Evolutionary conservation across 176 grass and related monocot genomes (phyloP), one percentile per base, ranked within the genome.

Genomic region (Oryza meyeriana): DNA sequence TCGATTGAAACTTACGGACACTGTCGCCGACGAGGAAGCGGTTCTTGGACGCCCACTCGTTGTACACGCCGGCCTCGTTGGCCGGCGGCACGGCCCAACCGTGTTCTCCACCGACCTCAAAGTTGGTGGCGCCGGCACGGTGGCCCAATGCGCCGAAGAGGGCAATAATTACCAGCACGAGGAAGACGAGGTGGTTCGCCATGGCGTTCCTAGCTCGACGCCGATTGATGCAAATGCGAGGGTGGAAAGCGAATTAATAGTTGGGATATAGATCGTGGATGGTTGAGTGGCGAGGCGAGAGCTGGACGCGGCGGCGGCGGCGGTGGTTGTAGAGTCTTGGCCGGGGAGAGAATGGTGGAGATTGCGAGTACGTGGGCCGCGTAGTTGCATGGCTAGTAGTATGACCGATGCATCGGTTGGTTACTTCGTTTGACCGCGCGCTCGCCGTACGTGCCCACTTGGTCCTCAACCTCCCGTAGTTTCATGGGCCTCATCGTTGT

Each of bases 31-130:
- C 78, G 77, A 91, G 86, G 88, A 97, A 94, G 13, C 94, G 89
- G 84, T 91, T 97, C 59, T 88, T 83, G 81, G 94, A 91, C 47
- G 94, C 94, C 91, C 94, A 97, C 7, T 89, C 59, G 66, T 90
- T 94, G 89, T 91, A 97, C 30, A 77, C 27, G 61, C 38, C 31
- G 14, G 71, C 20, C 22, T 84, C 47, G 28, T 39, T 86, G 3
- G 45, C 26, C 32, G 87, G 61, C 32, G 94, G 91, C 32, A 94
- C 82, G 64, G n/a, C 71, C 94, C 91, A 97, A 5, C 91, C 88
- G 18, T 75, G 78, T 24, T 97, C 87, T 2, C 81, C 94, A 12
- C 91, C 94, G 71, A 94, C 91, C 27, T 97, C 91, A 13, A 97
- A 89, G 8, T 83, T 71, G 24, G 83, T 61, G 24, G 91, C 94